Conservation (phyloP, 768 basidiomycete genomes). For the Cyclocybe cylindracea region DNA sequence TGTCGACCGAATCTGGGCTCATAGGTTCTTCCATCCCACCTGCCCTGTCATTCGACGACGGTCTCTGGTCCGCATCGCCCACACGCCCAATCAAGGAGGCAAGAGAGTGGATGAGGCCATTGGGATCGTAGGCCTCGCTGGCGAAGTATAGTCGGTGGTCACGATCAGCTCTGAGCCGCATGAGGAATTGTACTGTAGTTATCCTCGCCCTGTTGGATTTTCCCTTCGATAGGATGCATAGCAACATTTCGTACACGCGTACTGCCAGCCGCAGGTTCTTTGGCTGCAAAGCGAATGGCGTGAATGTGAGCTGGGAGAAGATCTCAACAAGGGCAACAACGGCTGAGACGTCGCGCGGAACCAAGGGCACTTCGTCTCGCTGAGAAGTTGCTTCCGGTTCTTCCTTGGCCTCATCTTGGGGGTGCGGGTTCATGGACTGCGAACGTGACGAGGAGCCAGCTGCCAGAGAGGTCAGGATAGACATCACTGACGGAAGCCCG, state of each 20-base stretch:
- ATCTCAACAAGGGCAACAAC: slow-evolving; percentile 62
- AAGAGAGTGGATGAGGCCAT: slow-evolving; percentile 58
- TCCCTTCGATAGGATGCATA: slow-evolving; percentile 46
- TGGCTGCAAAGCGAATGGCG: slow-evolving; percentile 52
- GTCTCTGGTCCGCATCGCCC: slow-evolving; percentile 18
- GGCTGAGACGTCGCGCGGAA: slow-evolving; percentile 57
- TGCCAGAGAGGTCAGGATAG: slow-evolving; percentile 59
- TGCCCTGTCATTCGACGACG: slow-evolving; percentile 12
- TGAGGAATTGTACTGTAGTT: slow-evolving; percentile 79
- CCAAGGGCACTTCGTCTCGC: not conserved
- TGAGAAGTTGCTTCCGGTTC: slow-evolving; percentile 21
- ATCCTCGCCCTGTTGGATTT: slow-evolving; percentile 64
- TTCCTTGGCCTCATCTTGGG: slow-evolving; percentile 35
- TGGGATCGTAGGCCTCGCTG: slow-evolving; percentile 50
- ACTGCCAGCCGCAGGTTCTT: slow-evolving; percentile 54
- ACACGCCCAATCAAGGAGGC: slow-evolving; percentile 65
- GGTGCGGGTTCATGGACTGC: slow-evolving; percentile 50
- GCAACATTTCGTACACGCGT: slow-evolving; percentile 50
- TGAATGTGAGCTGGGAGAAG: slow-evolving; percentile 73
- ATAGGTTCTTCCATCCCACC: slow-evolving; percentile 15
- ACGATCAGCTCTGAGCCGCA: slow-evolving; percentile 86
- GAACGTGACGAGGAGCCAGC: slow-evolving; percentile 54
- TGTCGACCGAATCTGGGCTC: slow-evolving; percentile 23
- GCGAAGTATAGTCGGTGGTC: slow-evolving; percentile 84
- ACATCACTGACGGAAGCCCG: slow-evolving; percentile 59